These are phyloP conservation scores for Macrophomina pseudophaseolina DNA, from an alignment of 2,329 filamentous ascomycete genomes.

Conservation along the genomic window DNA sequence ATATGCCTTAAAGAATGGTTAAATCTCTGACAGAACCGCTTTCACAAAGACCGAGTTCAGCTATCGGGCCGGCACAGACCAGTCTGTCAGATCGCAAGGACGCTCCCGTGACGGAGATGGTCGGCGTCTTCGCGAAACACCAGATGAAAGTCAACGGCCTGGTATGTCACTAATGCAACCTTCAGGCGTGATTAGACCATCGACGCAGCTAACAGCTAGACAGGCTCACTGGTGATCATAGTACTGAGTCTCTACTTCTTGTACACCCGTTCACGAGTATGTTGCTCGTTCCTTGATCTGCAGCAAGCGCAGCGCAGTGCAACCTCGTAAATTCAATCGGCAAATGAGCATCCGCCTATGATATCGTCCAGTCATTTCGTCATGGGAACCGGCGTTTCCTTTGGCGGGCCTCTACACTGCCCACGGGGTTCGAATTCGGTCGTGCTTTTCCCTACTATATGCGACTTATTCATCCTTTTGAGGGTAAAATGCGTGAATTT, in stretches of 20 bases:
- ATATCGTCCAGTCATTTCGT: background rate
- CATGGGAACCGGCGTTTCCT: background rate
- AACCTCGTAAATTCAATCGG: background rate
- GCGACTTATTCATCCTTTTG: background rate
- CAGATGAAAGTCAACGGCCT: background rate
- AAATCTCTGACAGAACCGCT: background rate
- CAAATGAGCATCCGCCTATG: background rate
- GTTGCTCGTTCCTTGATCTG: background rate
- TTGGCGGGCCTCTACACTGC: background rate
- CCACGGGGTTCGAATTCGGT: background rate
- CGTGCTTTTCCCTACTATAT: background rate
- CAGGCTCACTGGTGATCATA: background rate
- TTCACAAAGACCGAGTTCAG: background rate
- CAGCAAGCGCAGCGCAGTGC: constrained; percentile 3
- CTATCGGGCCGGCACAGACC: too few relatives aligned
- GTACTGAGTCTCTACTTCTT: background rate
- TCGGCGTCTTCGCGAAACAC: constrained; percentile 19
- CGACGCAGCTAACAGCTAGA: background rate
- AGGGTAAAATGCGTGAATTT: background rate
- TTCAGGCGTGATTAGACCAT: background rate
- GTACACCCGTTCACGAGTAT: background rate
- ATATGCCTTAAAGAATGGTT: constrained; percentile 64
- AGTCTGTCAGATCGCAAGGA: background rate
- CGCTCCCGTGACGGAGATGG: background rate
- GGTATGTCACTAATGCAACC: background rate